Evolutionary conservation across 2,329 filamentous ascomycete species (phyloP).

Genomic region (Cercospora brassicicola): DNA sequence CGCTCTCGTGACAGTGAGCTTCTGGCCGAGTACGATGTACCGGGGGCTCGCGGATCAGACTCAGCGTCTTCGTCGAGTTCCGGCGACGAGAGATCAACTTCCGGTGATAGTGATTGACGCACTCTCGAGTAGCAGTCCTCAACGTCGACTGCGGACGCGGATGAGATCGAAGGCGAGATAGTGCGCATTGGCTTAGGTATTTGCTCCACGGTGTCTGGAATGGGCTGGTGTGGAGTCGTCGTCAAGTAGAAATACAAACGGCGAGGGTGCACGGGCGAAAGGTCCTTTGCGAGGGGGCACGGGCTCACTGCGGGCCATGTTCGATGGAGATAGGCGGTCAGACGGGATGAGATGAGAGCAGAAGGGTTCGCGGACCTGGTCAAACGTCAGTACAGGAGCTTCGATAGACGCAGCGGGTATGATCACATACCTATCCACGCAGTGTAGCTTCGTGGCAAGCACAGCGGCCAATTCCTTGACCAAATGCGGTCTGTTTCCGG

Average conservation of each 20-base stretch:
- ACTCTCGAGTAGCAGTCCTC: slow-evolving; percentile 60
- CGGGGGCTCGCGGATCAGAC: slow-evolving; percentile 60
- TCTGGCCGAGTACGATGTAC: slow-evolving; percentile 61
- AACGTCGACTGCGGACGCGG: slow-evolving; percentile 71
- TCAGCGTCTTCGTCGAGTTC: slow-evolving; percentile 74
- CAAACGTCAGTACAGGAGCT: background rate
- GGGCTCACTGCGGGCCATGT: slow-evolving; percentile 72
- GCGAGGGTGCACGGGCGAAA: slow-evolving; percentile 87
- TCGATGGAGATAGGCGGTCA: slow-evolving; percentile 87
- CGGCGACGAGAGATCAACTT: slow-evolving; percentile 84
- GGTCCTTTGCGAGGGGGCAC: slow-evolving; percentile 88
- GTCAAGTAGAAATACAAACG: slow-evolving; percentile 96
- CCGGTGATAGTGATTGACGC: slow-evolving; percentile 77
- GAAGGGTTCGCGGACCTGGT: slow-evolving; percentile 88
- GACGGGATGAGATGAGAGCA: slow-evolving; percentile 89
- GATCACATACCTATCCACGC: slow-evolving; percentile 84
- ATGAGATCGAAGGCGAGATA: slow-evolving; percentile 82
- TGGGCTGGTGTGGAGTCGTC: slow-evolving; percentile 77
- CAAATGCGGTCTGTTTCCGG: slow-evolving; percentile 86
- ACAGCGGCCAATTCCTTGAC: slow-evolving; percentile 89
- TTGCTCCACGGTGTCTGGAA: slow-evolving; percentile 60
- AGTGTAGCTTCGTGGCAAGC: slow-evolving; percentile 71
- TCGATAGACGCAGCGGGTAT: background rate
- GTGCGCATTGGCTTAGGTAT: slow-evolving; percentile 54
- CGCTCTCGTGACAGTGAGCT: slow-evolving; percentile 42